Evolutionary conservation across 495 filamentous ascomycete genomes (phyloP), one percentile per base, ranked within the genome.

Genomic region (Pyrenopolyporus hunteri): DNA sequence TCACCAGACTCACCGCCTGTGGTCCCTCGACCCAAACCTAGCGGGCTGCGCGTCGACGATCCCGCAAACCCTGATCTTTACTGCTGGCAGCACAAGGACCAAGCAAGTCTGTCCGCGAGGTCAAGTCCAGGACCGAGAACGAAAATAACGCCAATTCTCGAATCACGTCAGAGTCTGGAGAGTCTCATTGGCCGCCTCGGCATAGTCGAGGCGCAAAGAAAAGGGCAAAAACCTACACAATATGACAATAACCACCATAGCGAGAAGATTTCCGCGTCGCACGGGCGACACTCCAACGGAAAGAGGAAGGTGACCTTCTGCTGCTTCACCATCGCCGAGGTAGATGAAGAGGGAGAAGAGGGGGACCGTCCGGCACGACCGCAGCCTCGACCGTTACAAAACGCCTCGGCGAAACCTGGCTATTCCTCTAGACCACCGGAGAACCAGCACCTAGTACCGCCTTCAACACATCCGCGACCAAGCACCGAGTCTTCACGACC

Each of bases 51-150:
- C 23, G 85, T 83, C 25, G 70, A 77, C 51, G 76, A 79, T 49
- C 75, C 73, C 14, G 64, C 67, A 43, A 67, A 79, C 59, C 75
- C 78, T 45, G 71, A 51, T 36, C 61, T 79, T 50, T 98, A 91
- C 70, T 98, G 94, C 80, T 95, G 91, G 88, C 89, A 95, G 68
- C 94, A 98, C 74, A 91, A 90, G 64, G 91, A 95, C 57, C 94
- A 98, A 72, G 91, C 91, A 16, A 73, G 62, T 40, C 54, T 69
- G 29, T 76, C 77, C 13, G 70, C 77, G 4, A 59, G 62, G 7
- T 78, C 79, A 22, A 80, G 69, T 31, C 74, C 78, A 0, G 76
- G 75, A 3, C 70, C 75, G 6, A 60, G 66, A 31, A 47, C 64
- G 33, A 61, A 68, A 17, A 51, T 64, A 9, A 72, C 64, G 9